These are phyloP conservation scores for Rutstroemia sp. DNA, from an alignment of 2,329 filamentous ascomycete species.

Conservation along the genomic window DNA sequence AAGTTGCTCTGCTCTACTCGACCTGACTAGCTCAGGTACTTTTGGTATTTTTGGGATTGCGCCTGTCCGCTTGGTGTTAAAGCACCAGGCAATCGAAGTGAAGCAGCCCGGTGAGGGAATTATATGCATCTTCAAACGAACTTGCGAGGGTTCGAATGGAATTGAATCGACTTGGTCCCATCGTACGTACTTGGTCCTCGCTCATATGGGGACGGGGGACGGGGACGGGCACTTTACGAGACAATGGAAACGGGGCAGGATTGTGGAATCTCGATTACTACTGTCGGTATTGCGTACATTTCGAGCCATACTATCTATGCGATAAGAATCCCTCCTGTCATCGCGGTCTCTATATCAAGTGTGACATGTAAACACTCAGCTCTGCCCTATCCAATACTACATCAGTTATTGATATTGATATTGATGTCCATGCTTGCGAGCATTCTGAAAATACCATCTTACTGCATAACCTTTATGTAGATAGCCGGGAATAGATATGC, in stretches of 20 bases:
- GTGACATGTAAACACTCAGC: background rate
- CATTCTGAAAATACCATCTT: constrained; percentile 3
- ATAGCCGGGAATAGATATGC: background rate
- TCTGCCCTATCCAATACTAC: background rate
- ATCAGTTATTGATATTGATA: background rate
- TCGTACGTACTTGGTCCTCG: background rate
- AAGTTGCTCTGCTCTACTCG: background rate
- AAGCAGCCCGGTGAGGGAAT: background rate
- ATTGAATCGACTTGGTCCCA: background rate
- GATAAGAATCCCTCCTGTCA: background rate
- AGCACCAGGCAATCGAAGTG: background rate
- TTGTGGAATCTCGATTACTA: background rate
- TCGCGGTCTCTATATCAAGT: background rate
- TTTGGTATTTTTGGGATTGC: background rate
- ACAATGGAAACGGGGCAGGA: background rate
- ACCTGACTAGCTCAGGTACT: background rate
- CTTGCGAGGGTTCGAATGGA: background rate
- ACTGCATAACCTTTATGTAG: constrained; percentile 1
- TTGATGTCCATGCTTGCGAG: background rate
- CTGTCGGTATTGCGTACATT: background rate
- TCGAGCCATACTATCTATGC: background rate
- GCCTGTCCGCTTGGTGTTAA: background rate
- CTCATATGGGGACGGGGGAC: background rate
- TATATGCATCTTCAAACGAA: background rate
- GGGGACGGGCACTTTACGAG: background rate